Conservation (phyloP, 1,284 basidiomycete genomes). For the Phenoliferia sp. region DNA sequence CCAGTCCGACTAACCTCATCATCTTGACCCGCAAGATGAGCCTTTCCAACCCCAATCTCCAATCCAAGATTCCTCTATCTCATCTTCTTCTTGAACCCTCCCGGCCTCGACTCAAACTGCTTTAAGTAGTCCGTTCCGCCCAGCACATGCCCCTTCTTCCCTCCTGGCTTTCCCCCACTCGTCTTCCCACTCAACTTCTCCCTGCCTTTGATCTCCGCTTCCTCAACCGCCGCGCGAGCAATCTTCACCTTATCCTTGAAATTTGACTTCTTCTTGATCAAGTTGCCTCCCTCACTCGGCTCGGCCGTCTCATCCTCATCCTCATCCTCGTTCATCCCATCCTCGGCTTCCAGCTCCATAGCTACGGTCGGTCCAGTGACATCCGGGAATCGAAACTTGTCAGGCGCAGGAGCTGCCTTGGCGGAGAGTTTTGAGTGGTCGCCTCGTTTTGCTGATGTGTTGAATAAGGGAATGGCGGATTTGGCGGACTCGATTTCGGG, state of each 20-base stretch:
- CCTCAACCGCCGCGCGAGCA: conserved; percentile 6
- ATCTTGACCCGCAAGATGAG: too few relatives aligned
- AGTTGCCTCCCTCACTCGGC: neutral
- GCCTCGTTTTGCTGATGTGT: conserved; percentile 12
- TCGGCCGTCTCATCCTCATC: too few relatives aligned
- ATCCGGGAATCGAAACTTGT: too few relatives aligned
- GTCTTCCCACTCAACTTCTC: conserved; percentile 11
- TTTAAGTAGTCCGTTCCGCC: conserved; percentile 19
- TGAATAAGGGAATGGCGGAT: conserved; percentile 26
- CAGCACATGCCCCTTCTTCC: conserved; percentile 7
- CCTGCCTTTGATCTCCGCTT: conserved; percentile 2
- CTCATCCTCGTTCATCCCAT: too few relatives aligned
- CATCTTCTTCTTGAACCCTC: conserved; percentile 14
- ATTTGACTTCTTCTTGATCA: conserved; percentile 1
- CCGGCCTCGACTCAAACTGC: conserved; percentile 14
- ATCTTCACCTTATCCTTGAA: conserved; percentile 14
- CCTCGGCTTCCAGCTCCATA: neutral
- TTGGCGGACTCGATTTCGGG: conserved; percentile 5
- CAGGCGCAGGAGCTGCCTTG: neutral
- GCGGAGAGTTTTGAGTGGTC: neutral
- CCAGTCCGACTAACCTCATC: too few relatives aligned
- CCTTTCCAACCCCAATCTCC: too few relatives aligned
- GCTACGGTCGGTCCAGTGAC: neutral
- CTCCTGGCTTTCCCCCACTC: conserved; percentile 1
- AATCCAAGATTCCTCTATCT: neutral